Base-by-base conservation (phyloP, 305 asterid genomes). In the Fraxinus xanthoxyloides region DNA sequence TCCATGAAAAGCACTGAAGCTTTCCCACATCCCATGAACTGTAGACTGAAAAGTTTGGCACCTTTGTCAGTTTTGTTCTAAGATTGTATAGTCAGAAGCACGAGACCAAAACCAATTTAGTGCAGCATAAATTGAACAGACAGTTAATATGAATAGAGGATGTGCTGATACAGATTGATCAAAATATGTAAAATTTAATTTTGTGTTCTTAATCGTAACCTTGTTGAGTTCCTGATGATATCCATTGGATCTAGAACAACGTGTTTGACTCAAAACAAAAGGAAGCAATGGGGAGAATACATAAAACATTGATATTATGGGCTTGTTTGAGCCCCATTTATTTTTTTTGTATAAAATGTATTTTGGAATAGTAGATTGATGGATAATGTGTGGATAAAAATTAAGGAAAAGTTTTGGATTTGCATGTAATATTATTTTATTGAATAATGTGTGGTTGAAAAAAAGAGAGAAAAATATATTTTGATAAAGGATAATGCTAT, bases 11-110 rank as follows among this genome's bases (percentile, higher is more conserved):
- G 87, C 99, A 94, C 70, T 91, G 92, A 40, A 79, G 90, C 89
- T 96, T 96, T 84, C 99, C 99, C 80, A 91, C 98, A 17, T 96
- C 97, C 91, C 90, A 85, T 78, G 99, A 91, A 84, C 99, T 96
- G 88, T 94, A 96, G 23, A 96, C 99, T 95, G 92, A 72, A 77
- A 75, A 86, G 26, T 43, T 10, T 61, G 73, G 34, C n/a, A 13
- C 3, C 72, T 13, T 67, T 10, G 35, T 67, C 32, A 48, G 21
- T 24, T 17, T 81, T 19, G 70, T 38, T 7, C 48, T 31, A 54
- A 24, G 77, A 56, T 12, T 8, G 5, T 38, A 26, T 19, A 65
- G n/a, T 23, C 12, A 23, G 10, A 77, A 38, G 21, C 30, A 23
- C 21, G 12, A 72, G 59, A 82, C n/a, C 74, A 26, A 36, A 70